Evolutionary conservation across 192 early-diverging fungal species (phyloP).

Genomic region (Radiomyces spectabilis): DNA sequence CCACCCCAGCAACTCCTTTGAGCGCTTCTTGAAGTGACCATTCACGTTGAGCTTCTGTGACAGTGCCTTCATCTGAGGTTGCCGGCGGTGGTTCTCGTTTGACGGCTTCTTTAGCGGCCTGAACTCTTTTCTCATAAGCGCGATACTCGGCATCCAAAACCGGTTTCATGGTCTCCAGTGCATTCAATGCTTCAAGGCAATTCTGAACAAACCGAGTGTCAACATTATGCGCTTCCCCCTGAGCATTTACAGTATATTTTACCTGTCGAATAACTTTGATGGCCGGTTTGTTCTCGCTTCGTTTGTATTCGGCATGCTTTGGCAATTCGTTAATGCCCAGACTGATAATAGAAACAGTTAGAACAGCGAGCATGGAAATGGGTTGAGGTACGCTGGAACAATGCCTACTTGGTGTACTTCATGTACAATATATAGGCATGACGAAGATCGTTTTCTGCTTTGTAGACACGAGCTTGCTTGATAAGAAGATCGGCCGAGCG

Average conservation of each 20-base stretch:
- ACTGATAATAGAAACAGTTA: constrained; percentile 19
- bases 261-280: constrained; percentile 21
- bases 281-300: constrained; percentile 32
- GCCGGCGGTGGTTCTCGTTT: not conserved
- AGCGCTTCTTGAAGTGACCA: constrained; percentile 29
- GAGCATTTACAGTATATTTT: not conserved
- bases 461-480: constrained; percentile 48
- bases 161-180: constrained; percentile 50
- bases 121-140: not conserved
- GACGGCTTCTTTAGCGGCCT: not conserved
- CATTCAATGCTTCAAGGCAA: constrained; percentile 44
- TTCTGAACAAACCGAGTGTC: too few relatives aligned
- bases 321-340: constrained; percentile 51
- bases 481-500: constrained; percentile 36
- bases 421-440: constrained; percentile 67
- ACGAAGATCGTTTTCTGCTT: constrained; percentile 57
- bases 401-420: constrained; percentile 48
- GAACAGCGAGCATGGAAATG: not conserved
- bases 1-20: constrained; percentile 16
- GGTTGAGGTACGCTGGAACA: not conserved
- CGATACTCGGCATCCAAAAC: constrained; percentile 27
- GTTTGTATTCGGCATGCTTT: constrained; percentile 46
- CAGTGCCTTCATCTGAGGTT: not conserved
- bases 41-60: not conserved
- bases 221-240: too few relatives aligned